Base-by-base conservation (phyloP, 2,329 filamentous ascomycete species). In the Exserohilum turcica region DNA sequence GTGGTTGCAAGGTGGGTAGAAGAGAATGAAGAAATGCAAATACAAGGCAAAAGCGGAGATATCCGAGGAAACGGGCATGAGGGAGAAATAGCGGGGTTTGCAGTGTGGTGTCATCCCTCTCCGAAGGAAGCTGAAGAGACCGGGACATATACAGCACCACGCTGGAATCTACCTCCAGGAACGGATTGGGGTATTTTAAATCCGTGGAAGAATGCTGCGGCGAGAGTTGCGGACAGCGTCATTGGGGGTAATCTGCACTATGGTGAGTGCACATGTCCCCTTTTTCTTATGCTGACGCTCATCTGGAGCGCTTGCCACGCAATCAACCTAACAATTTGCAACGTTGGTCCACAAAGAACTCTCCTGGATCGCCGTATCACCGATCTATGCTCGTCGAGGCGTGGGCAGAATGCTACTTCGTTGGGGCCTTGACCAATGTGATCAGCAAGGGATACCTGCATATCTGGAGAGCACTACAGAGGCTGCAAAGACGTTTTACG, bases 381-480 rank as follows among this genome's bases (percentile, higher is more conserved):
- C 48, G n/a, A 33, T 21, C 29, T 35, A 52, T 42, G 39, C 33
- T 29, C 48, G 48, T 8, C 44, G 28, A 15, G 53, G 53, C 15
- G 32, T 52, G 10, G 53, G 53, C 29, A 48, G 15, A 2, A 15
- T 27, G 35, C 15, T 56, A n/a, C 43, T 56, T 9, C 28, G 16
- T 6, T 56, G 53, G 53, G 53, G 48, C 13, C 48, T 56, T 13
- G 39, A 48, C 6, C 9, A 16, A 10, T 56, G 48, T 21, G 38
- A 48, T 5, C 27, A 16, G 15, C 32, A 48, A 16, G 9, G n/a
- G 3, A 31, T 52, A 10, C 33, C 48, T 6, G 52, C 38, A 13
- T 56, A 48, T 28, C 28, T 56, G 48, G 53, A 56, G 5, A 52
- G 48, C 15, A 56, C 53, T 0, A 29, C 52, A 1, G 39, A 56